Percentiles rank a stretch among this genome's conserved stretches.
phyloP scores from a whole-genome alignment of 345 rosid genomes.

The Syzygium aqueum region DNA sequence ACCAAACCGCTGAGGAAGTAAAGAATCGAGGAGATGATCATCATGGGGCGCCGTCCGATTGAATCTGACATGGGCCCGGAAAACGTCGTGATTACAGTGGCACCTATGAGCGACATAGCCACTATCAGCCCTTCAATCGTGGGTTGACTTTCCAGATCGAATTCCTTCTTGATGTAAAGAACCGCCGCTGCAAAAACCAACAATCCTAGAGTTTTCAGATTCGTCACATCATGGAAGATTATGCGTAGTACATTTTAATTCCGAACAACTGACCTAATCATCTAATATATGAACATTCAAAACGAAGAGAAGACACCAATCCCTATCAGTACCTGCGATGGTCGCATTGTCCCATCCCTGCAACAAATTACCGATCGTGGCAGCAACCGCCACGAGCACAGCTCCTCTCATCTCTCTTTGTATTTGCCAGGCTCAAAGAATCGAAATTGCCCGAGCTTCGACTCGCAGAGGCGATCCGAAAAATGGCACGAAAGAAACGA shows the following conservation, averaged over 20 bases:
- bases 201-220: neutral
- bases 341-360: conserved; percentile 49
- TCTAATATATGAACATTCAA: neutral
- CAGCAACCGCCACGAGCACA: conserved; percentile 26
- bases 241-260: neutral
- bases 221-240: neutral
- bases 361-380: conserved; percentile 27
- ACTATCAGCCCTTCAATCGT: conserved; percentile 38
- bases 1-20: conserved; percentile 28
- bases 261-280: neutral
- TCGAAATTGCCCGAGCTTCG: neutral
- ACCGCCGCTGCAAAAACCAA: conserved; percentile 17
- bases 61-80: conserved; percentile 28
- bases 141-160: conserved; percentile 23
- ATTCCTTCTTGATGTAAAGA: conserved; percentile 34
- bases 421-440: neutral
- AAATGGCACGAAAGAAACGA: neutral
- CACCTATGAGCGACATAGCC: conserved; percentile 31
- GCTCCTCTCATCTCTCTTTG: conserved; percentile 23
- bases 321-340: conserved; percentile 18
- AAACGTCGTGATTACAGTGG: conserved; percentile 26
- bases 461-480: neutral
- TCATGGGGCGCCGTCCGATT: conserved; percentile 28
- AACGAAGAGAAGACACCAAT: neutral
- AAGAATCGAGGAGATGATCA: conserved; percentile 25